A percentile compares a stretch with the other conserved stretches of the same genome.
phyloP scores from a whole-genome alignment of 371 early-diverging fungal genomes.

The Quaeritorhiza haematococci region DNA sequence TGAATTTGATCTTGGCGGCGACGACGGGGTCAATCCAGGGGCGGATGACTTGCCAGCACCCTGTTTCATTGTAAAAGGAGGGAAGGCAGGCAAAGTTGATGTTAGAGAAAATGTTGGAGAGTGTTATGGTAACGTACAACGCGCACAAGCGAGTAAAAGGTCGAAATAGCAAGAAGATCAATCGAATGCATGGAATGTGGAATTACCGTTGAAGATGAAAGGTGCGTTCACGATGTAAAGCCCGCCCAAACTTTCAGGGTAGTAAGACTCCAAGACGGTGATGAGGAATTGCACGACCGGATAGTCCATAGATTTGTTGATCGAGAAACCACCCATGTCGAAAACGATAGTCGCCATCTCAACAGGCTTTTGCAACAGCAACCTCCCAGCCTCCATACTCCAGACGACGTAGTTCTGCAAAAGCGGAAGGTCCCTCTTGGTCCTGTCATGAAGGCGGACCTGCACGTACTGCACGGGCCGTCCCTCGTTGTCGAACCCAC shows the following conservation, averaged over 20 bases:
- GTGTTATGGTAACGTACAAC: not conserved
- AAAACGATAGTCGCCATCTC: conserved; percentile 79
- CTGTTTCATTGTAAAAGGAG: conserved; percentile 10
- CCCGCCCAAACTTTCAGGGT: conserved; percentile 81
- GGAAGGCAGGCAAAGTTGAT: not conserved
- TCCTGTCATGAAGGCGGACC: conserved; percentile 12
- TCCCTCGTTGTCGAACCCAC: conserved; percentile 39
- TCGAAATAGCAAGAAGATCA: no score
- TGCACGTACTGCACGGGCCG: conserved; percentile 33
- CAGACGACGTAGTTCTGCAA: conserved; percentile 9
- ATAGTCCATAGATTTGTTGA: conserved; percentile 36
- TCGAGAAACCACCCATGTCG: conserved; percentile 74
- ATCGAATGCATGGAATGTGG: no score
- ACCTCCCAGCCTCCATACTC: conserved; percentile 74
- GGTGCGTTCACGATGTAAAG: conserved; percentile 79
- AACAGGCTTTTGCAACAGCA: conserved; percentile 62
- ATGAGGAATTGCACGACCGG: no score
- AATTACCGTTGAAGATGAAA: conserved; percentile 77
- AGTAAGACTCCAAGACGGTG: conserved; percentile 59
- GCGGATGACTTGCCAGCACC: conserved; percentile 26
- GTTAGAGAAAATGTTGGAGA: not conserved
- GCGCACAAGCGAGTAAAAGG: no score
- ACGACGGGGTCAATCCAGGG: conserved; percentile 85
- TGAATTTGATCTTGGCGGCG: conserved; percentile 78
- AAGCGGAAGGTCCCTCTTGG: not conserved